Evolutionary conservation across 805 yeast genomes (phyloP).

Genomic region (Lipomyces oligophaga): DNA sequence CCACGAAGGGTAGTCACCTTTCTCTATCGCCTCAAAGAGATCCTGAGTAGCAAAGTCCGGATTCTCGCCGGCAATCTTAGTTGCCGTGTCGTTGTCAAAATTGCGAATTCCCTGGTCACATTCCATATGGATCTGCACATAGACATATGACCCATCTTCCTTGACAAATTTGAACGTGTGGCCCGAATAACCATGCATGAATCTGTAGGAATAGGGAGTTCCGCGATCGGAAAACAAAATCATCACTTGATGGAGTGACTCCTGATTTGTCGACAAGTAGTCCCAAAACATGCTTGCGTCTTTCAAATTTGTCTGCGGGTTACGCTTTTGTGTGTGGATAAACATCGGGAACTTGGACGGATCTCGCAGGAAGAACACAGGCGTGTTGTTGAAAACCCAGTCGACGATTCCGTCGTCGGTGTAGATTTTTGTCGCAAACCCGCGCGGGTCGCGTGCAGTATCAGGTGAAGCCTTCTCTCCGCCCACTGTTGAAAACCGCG

Average conservation of each 20-base stretch:
- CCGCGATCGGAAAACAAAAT: slow-evolving; percentile 60
- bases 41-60: slow-evolving; percentile 51
- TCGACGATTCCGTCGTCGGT: slow-evolving; percentile 67
- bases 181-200: slow-evolving; percentile 62
- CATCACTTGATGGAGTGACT: slow-evolving; percentile 54
- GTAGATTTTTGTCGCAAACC: slow-evolving; percentile 60
- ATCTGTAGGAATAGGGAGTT: slow-evolving; percentile 51
- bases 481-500: slow-evolving; percentile 64
- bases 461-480: slow-evolving; percentile 68
- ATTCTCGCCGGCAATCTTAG: slow-evolving; percentile 44
- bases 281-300: slow-evolving; percentile 60
- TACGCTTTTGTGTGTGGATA: slow-evolving; percentile 67
- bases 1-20: slow-evolving; percentile 51
- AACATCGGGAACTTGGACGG: slow-evolving; percentile 62
- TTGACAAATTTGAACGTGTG: slow-evolving; percentile 60
- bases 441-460: slow-evolving; percentile 66
- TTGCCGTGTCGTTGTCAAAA: slow-evolving; percentile 47
- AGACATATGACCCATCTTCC: slow-evolving; percentile 48
- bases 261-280: slow-evolving; percentile 52
- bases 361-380: slow-evolving; percentile 61
- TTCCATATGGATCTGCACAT: slow-evolving; percentile 53
- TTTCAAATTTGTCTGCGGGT: slow-evolving; percentile 58
- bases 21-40: slow-evolving; percentile 46
- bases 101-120: slow-evolving; percentile 52
- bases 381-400: slow-evolving; percentile 73